Evolutionary conservation across 371 early-diverging fungal genomes (phyloP).

Genomic region (Rhizopus microsporus): DNA sequence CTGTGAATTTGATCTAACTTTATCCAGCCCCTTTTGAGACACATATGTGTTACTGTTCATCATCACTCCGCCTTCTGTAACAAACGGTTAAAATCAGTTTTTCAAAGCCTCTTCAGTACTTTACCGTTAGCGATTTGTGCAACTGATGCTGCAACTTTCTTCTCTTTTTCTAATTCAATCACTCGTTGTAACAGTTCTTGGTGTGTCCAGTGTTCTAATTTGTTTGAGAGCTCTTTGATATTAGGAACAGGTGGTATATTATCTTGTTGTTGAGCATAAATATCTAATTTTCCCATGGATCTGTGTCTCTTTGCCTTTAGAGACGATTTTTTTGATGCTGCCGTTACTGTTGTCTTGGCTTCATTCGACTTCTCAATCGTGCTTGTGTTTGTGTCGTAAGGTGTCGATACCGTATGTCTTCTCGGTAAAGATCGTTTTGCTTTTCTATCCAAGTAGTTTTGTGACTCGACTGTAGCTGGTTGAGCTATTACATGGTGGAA

Average conservation of each 20-base stretch:
- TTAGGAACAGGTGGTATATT: slow-evolving; percentile 18
- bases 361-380: slow-evolving; percentile 7
- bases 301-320: slow-evolving; percentile 42
- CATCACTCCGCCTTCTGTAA: slow-evolving; percentile 17
- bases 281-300: slow-evolving; percentile 40
- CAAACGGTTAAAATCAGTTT: neutral
- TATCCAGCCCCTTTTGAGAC: slow-evolving; percentile 7
- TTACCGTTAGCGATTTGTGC: slow-evolving; percentile 12
- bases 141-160: slow-evolving; percentile 8
- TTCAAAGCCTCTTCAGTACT: slow-evolving; percentile 5
- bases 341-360: slow-evolving; percentile 3
- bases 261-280: slow-evolving; percentile 15
- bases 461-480: slow-evolving; percentile 7
- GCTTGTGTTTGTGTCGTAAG: slow-evolving; percentile 20
- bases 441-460: slow-evolving; percentile 16
- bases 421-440: slow-evolving; percentile 35
- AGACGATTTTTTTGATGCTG: slow-evolving; percentile 25
- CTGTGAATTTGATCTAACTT: slow-evolving; percentile 20
- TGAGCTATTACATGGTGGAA: slow-evolving; percentile 1
- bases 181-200: slow-evolving; percentile 28
- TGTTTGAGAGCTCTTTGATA: slow-evolving; percentile 10
- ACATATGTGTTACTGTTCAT: neutral
- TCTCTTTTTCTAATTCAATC: slow-evolving; percentile 29
- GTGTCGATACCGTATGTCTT: slow-evolving; percentile 50
- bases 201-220: slow-evolving; percentile 25